phyloP scores from a whole-genome alignment of 495 filamentous ascomycete genomes.

The Delitschia confertaspora region DNA sequence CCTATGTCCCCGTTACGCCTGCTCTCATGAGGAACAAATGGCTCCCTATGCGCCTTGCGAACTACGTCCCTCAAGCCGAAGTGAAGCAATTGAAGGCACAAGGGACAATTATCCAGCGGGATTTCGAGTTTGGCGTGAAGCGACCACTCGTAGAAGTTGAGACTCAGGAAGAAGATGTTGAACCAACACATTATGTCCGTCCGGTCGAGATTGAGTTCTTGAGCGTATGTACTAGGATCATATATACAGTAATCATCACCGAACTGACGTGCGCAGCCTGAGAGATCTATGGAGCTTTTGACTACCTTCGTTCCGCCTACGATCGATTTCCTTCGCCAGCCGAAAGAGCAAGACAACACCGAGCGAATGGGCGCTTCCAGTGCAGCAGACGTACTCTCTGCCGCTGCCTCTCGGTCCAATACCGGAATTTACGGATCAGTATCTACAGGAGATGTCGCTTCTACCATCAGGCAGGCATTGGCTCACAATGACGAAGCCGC shows the following conservation, averaged over 20 bases:
- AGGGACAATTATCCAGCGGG: slow-evolving; percentile 40
- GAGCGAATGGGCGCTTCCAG: slow-evolving; percentile 24
- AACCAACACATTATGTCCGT: slow-evolving; percentile 19
- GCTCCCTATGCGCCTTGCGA: slow-evolving; percentile 46
- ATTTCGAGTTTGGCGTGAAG: slow-evolving; percentile 33
- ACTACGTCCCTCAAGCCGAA: slow-evolving; percentile 43
- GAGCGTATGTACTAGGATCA: slow-evolving; percentile 12
- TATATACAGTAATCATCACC: background rate
- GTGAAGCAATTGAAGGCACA: slow-evolving; percentile 38
- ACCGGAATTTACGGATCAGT: slow-evolving; percentile 50
- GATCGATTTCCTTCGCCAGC: slow-evolving; percentile 47
- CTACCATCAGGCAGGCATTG: slow-evolving; percentile 41
- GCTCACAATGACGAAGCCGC: slow-evolving; percentile 42
- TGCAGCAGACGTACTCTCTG: slow-evolving; percentile 29
- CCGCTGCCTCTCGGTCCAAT: slow-evolving; percentile 24
- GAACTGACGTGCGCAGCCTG: slow-evolving; percentile 34
- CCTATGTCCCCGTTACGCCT: slow-evolving; percentile 44
- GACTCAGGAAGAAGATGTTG: slow-evolving; percentile 8
- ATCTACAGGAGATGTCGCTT: slow-evolving; percentile 44
- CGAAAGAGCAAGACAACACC: slow-evolving; percentile 30
- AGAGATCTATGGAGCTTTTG: slow-evolving; percentile 42
- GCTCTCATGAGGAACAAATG: slow-evolving; percentile 50
- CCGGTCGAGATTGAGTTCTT: slow-evolving; percentile 26
- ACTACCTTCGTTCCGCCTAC: slow-evolving; percentile 39
- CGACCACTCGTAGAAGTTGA: slow-evolving; percentile 7